Evolutionary conservation across 2,329 filamentous ascomycete species (phyloP).

Genomic region (Ophiostoma himal-ulmi): DNA sequence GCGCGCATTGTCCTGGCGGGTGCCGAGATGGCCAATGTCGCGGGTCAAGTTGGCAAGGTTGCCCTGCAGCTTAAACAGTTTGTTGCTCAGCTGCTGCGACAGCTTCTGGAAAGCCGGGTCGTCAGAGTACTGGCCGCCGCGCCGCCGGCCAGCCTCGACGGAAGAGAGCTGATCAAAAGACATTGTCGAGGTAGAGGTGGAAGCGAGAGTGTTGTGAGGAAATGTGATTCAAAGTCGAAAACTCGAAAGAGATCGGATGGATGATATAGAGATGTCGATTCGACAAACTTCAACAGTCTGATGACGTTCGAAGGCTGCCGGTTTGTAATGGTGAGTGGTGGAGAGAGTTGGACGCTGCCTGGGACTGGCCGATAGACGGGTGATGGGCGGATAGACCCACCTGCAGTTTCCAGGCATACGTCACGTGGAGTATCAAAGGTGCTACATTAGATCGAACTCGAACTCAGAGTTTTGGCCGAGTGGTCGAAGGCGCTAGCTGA

Average conservation of each 20-base stretch:
- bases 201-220: background rate
- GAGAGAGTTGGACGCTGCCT: slow-evolving; percentile 5
- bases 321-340: background rate
- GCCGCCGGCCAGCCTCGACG: slow-evolving; percentile 65
- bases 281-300: background rate
- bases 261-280: background rate
- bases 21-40: slow-evolving; percentile 80
- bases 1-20: slow-evolving; percentile 82
- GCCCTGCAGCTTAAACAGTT: slow-evolving; percentile 81
- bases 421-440: background rate
- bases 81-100: slow-evolving; percentile 76
- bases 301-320: slow-evolving; percentile 11
- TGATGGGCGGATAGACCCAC: background rate
- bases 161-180: slow-evolving; percentile 84
- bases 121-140: slow-evolving; percentile 65
- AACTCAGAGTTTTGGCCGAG: too few species aligned
- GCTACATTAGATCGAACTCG: too few species aligned
- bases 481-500: too few species aligned
- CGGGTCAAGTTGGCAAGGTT: slow-evolving; percentile 80
- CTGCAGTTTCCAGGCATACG: background rate
- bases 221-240: background rate
- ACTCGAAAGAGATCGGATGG: background rate
- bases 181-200: slow-evolving; percentile 47
- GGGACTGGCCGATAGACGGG: slow-evolving; percentile 7
- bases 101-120: slow-evolving; percentile 86